Conservation (phyloP, 192 early-diverging fungal species). For the Coemansia nantahalensis region DNA sequence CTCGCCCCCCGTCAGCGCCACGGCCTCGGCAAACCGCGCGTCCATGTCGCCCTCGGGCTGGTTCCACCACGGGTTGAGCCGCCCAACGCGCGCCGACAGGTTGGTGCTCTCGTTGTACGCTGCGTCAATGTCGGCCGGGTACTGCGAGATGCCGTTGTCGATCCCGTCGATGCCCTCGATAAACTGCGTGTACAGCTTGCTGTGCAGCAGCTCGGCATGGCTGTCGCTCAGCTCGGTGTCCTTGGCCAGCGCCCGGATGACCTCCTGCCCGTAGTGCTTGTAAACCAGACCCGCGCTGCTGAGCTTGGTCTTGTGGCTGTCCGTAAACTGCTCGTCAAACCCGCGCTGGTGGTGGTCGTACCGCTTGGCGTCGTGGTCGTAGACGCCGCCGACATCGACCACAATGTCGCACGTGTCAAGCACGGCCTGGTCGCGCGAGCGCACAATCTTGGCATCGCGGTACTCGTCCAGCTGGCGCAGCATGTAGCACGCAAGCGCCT, state of each 20-base stretch:
- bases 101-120: constrained; percentile 80
- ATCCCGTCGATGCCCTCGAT: constrained; percentile 79
- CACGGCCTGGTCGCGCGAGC: constrained; percentile 79
- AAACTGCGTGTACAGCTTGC: constrained; percentile 82
- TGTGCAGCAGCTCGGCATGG: constrained; percentile 68
- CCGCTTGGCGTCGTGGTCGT: constrained; percentile 68
- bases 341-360: constrained; percentile 96
- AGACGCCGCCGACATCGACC: constrained; percentile 93
- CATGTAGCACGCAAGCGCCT: constrained; percentile 89
- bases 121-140: constrained; percentile 77
- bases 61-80: constrained; percentile 96
- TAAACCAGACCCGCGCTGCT: constrained; percentile 95
- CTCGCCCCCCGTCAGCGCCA: constrained; percentile 74
- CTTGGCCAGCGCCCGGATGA: constrained; percentile 55
- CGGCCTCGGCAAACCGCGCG: constrained; percentile 63
- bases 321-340: constrained; percentile 83
- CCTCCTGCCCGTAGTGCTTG: constrained; percentile 92
- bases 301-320: constrained; percentile 76
- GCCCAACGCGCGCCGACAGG: constrained; percentile 72
- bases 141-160: constrained; percentile 93
- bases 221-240: constrained; percentile 40
- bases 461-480: constrained; percentile 63
- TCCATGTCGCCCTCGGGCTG: constrained; percentile 74
- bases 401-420: constrained; percentile 80
- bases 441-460: constrained; percentile 65